Conservation (phyloP, 257 asterid genomes). For the Anisodus acutangulus region DNA sequence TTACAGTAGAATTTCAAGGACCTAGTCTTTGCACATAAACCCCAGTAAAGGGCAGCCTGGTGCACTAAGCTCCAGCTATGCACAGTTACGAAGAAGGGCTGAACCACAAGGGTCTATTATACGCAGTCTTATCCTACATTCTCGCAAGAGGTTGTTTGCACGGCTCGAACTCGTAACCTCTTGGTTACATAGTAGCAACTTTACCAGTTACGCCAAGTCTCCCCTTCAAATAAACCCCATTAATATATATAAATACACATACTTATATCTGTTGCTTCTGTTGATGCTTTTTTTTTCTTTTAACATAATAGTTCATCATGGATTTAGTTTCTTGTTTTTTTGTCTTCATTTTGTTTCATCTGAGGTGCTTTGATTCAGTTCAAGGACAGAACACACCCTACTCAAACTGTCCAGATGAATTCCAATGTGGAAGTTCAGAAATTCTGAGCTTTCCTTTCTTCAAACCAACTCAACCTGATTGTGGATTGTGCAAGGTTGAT, state of each 20-base stretch:
- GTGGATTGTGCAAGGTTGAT: not conserved
- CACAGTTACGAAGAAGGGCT: no score
- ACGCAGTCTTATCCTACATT: no score
- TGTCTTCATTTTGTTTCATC: not conserved
- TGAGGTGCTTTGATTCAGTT: not conserved
- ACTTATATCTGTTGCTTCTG: not conserved
- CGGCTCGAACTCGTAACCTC: no score
- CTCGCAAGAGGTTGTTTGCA: no score
- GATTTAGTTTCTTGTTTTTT: not conserved
- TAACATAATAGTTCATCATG: not conserved
- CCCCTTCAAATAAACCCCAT: no score
- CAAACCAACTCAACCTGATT: not conserved
- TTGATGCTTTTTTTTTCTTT: not conserved
- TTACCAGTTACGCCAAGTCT: no score
- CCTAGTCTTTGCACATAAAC: not conserved
- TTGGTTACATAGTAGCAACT: no score
- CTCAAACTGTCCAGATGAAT: not conserved
- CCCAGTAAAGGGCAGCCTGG: no score
- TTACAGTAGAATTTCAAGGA: not conserved
- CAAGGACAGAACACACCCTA: slow-evolving; percentile 14
- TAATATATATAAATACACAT: not conserved
- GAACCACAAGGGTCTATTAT: no score
- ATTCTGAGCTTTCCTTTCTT: slow-evolving; percentile 19
- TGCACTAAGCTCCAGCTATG: no score
- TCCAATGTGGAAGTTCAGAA: not conserved